These are phyloP conservation scores for Elongisporangium anandrum DNA, from an alignment of 352 stramenopile genomes.

Conservation along the genomic window DNA sequence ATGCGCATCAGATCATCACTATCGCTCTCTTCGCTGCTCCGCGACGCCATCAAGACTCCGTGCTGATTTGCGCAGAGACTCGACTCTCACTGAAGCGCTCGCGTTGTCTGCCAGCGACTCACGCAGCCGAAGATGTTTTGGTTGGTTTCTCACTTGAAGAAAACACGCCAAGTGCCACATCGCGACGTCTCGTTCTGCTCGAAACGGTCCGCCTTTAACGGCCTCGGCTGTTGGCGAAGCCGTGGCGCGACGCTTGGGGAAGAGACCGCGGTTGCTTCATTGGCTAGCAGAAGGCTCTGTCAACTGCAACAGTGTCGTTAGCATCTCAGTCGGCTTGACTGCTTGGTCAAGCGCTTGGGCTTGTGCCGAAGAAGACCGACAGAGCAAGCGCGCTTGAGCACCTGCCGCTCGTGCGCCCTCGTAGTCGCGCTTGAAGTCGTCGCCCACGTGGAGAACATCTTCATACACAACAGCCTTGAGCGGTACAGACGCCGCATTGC, in stretches of 20 bases:
- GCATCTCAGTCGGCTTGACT: neutral
- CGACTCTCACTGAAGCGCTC: neutral
- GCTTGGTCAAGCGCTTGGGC: neutral
- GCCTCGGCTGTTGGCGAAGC: neutral
- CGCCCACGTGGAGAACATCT: conserved; percentile 56
- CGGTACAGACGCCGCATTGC: neutral
- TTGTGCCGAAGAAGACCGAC: conserved; percentile 9
- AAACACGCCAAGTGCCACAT: neutral
- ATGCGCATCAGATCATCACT: conserved; percentile 12
- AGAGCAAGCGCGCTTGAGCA: conserved; percentile 36
- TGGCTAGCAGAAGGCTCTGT: neutral
- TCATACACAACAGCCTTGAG: conserved; percentile 1
- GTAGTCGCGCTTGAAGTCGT: conserved; percentile 57
- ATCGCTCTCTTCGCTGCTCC: neutral
- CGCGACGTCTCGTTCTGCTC: neutral
- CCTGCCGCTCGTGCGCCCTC: conserved; percentile 30
- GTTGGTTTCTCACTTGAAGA: neutral
- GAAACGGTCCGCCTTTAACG: neutral
- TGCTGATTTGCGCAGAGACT: neutral
- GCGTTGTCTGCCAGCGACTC: neutral
- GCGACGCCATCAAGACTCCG: neutral
- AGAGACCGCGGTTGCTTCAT: neutral
- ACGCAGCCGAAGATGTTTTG: neutral
- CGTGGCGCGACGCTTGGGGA: neutral
- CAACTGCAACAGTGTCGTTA: neutral